Evolutionary conservation across 163 green algal species (phyloP).

Genomic region (Chloromonas sp.): DNA sequence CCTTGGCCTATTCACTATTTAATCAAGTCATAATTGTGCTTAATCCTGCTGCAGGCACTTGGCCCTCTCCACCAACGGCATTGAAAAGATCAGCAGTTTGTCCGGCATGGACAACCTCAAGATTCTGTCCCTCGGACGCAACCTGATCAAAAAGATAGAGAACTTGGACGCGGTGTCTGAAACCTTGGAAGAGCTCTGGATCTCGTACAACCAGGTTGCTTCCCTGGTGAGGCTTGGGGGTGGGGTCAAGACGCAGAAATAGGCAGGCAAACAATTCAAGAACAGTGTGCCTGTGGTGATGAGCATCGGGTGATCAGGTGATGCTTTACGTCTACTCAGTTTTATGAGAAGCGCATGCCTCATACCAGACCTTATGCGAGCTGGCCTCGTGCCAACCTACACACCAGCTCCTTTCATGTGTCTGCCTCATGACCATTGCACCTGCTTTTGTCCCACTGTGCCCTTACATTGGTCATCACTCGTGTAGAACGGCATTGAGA

Average conservation of each 20-base stretch:
- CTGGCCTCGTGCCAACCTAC: too few species aligned
- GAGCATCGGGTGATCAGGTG: too few species aligned
- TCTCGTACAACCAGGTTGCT: slow-evolving; percentile 89
- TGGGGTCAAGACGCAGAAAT: background rate
- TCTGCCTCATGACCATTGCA: too few species aligned
- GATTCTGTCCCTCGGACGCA: slow-evolving; percentile 81
- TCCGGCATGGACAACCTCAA: slow-evolving; percentile 75
- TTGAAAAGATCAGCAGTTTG: slow-evolving; percentile 87
- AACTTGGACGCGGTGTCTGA: slow-evolving; percentile 80
- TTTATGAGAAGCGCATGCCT: too few species aligned
- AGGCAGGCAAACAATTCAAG: background rate
- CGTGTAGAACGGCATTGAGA: slow-evolving; percentile 70
- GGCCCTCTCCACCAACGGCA: slow-evolving; percentile 89
- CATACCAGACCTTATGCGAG: too few species aligned
- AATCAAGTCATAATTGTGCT: background rate
- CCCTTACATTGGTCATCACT: background rate
- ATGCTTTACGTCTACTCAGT: too few species aligned
- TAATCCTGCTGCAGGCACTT: slow-evolving; percentile 56
- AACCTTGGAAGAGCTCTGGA: slow-evolving; percentile 89
- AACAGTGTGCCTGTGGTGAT: too few species aligned
- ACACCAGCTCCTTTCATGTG: too few species aligned
- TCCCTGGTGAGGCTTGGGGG: slow-evolving; percentile 51
- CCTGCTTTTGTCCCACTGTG: too few species aligned
- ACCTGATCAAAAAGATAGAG: slow-evolving; percentile 92
- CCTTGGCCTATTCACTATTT: background rate